phyloP scores from a whole-genome alignment of 1,139 yeast species.

The Pichia sp. region DNA sequence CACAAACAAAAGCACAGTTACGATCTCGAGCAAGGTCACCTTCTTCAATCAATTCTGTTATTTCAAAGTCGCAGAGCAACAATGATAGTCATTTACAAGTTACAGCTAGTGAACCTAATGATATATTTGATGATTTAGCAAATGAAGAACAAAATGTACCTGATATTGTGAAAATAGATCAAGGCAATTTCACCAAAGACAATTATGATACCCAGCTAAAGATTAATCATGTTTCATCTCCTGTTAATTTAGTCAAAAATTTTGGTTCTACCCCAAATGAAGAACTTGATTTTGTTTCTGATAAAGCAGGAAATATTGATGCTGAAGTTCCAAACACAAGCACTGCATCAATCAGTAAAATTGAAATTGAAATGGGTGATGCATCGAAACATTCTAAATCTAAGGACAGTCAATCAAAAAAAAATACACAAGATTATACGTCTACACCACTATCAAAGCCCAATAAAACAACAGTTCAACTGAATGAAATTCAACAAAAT shows the following conservation, averaged over 20 bases:
- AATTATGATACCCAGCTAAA: neutral
- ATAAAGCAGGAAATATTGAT: slow-evolving; percentile 1
- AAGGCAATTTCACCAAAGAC: neutral
- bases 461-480: neutral
- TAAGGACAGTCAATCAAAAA: neutral
- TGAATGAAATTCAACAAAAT: too few species aligned
- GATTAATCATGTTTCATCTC: slow-evolving; percentile 5
- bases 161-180: slow-evolving; percentile 1
- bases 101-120: slow-evolving; percentile 3
- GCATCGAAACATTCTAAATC: neutral
- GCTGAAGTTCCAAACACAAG: slow-evolving; percentile 17
- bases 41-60: neutral
- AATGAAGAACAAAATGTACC: neutral
- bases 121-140: neutral
- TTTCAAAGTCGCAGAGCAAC: neutral
- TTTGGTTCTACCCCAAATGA: neutral
- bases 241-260: neutral
- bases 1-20: slow-evolving; percentile 2
- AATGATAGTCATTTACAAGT: neutral
- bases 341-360: slow-evolving; percentile 7
- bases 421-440: neutral
- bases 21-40: neutral
- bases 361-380: slow-evolving; percentile 4
- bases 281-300: neutral
- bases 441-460: slow-evolving; percentile 2